Conservation (phyloP, 768 basidiomycete species). For the Tricholoma hemisulphureum region DNA sequence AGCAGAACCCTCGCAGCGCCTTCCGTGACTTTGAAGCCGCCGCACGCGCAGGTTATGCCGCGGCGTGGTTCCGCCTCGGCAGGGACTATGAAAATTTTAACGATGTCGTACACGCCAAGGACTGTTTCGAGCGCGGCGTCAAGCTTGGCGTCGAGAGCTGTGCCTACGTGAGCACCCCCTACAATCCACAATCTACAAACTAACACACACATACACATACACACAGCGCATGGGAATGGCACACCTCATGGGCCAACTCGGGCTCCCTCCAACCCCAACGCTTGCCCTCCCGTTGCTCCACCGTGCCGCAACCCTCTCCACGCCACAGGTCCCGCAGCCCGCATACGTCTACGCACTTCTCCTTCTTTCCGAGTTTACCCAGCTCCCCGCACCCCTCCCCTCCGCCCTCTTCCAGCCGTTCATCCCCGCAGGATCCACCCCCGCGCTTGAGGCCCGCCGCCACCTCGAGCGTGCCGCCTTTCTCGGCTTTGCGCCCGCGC, state of each 20-base stretch:
- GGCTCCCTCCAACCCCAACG: conserved; percentile 49
- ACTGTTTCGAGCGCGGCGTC: conserved; percentile 85
- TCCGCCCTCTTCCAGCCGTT: conserved; percentile 51
- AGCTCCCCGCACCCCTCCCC: conserved; percentile 49
- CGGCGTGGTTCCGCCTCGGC: conserved; percentile 92
- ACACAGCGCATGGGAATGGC: conserved; percentile 89
- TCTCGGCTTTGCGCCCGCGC: conserved; percentile 79
- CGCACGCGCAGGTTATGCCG: conserved; percentile 69
- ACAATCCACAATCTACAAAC: conserved; percentile 9
- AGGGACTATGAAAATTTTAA: conserved; percentile 89
- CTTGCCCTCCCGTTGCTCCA: conserved; percentile 71
- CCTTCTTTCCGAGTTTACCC: conserved; percentile 80
- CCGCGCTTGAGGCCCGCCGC: conserved; percentile 62
- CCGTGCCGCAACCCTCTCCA: conserved; percentile 72
- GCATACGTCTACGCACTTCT: conserved; percentile 89
- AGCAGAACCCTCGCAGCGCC: conserved; percentile 69
- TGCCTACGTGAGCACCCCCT: conserved; percentile 59
- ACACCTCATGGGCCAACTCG: conserved; percentile 83
- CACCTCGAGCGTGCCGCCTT: conserved; percentile 85
- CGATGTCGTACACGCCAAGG: conserved; percentile 68
- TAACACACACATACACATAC: background rate
- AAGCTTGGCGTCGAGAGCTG: conserved; percentile 74
- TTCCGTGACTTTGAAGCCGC: conserved; percentile 89
- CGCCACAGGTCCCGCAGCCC: conserved; percentile 78
- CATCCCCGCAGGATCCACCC: conserved; percentile 49